Evolutionary conservation across 2,329 filamentous ascomycete species (phyloP).

Genomic region (Colletotrichum falcatum): DNA sequence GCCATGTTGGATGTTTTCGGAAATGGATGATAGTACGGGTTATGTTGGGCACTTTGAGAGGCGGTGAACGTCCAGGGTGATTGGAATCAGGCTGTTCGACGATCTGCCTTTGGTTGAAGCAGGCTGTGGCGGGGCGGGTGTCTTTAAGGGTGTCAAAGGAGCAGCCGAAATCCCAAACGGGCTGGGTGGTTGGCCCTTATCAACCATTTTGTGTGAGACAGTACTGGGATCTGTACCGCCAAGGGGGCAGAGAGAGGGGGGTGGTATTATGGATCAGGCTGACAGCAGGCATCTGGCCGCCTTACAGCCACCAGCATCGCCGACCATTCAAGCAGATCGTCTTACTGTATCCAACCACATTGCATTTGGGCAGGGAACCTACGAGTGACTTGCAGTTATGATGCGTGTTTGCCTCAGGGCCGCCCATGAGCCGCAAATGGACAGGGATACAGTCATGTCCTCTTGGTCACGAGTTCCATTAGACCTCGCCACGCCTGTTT

Average conservation of each 20-base stretch:
- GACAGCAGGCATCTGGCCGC: conserved; percentile 1
- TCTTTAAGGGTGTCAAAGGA: neutral
- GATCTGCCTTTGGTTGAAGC: neutral
- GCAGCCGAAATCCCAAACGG: neutral
- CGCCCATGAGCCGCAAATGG: neutral
- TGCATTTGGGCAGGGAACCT: neutral
- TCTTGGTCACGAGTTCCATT: neutral
- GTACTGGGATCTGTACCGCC: neutral
- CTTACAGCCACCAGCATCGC: neutral
- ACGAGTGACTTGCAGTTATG: too few species aligned
- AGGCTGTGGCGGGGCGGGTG: neutral
- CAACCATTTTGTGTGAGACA: too few species aligned
- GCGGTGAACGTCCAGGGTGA: neutral
- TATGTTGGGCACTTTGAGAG: neutral
- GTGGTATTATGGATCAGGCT: neutral
- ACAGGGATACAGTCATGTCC: neutral
- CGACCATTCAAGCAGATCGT: neutral
- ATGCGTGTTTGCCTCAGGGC: neutral
- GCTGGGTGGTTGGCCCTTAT: neutral
- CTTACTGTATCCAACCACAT: neutral
- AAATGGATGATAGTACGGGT: neutral
- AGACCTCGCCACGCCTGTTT: neutral
- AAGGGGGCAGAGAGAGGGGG: neutral
- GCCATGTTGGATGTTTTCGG: neutral
- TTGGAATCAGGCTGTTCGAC: neutral